Percentiles rank a stretch among this genome's conserved stretches.
Evolutionary conservation across 2,329 filamentous ascomycete species (phyloP).

Genomic region (Pseudogymnoascus sp.): DNA sequence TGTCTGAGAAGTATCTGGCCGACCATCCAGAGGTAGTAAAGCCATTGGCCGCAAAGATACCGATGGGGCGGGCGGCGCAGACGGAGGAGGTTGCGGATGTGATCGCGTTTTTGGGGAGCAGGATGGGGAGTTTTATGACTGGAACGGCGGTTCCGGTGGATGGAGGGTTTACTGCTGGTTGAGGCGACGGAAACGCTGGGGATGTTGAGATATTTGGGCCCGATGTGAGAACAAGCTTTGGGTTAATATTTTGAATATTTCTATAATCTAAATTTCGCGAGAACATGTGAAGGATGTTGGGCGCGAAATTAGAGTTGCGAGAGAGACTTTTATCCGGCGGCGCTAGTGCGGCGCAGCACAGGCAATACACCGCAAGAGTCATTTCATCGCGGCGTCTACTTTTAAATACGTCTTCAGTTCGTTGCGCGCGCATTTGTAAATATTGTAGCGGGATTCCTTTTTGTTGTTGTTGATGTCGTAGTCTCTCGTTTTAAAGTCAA

Average conservation of each 20-base stretch:
- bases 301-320: too few relatives aligned
- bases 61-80: constrained; percentile 38
- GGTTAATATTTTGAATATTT: neutral
- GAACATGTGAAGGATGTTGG: too few relatives aligned
- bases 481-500: neutral
- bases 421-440: too few relatives aligned
- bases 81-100: constrained; percentile 47
- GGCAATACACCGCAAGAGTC: too few relatives aligned
- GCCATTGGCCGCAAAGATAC: constrained; percentile 36
- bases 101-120: constrained; percentile 43
- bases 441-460: too few relatives aligned
- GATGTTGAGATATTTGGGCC: neutral
- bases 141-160: constrained; percentile 40
- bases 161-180: constrained; percentile 32
- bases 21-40: constrained; percentile 16
- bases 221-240: neutral
- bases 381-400: too few relatives aligned
- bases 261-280: too few relatives aligned
- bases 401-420: too few relatives aligned
- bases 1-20: constrained; percentile 26
- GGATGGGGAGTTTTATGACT: constrained; percentile 45
- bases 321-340: too few relatives aligned
- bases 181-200: neutral
- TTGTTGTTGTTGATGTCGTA: too few relatives aligned
- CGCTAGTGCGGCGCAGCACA: too few relatives aligned